Evolutionary conservation across 306 rosid genomes (phyloP).

Genomic region (Trifolium repens): DNA sequence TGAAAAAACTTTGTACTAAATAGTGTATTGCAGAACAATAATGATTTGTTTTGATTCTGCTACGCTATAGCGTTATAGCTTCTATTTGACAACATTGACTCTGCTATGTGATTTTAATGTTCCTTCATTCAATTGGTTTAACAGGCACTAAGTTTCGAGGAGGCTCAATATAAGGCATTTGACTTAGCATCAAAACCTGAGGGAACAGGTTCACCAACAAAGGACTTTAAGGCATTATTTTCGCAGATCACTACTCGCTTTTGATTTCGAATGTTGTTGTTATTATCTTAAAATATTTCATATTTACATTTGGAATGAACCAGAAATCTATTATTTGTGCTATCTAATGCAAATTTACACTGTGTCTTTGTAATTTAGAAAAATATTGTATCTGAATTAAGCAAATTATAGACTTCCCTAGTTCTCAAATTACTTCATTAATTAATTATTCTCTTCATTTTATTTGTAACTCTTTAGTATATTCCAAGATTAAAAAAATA

Average conservation of each 20-base stretch:
- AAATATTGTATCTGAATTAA: not conserved
- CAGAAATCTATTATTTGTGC: not conserved
- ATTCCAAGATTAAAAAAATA: no score
- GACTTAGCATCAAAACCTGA: conserved; percentile 93
- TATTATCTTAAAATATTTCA: not conserved
- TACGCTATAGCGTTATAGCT: not conserved
- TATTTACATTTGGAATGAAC: conserved; percentile 17
- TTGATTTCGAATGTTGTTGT: conserved; percentile 38
- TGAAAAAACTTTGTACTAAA: not conserved
- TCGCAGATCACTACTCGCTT: conserved; percentile 68
- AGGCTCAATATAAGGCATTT: conserved; percentile 76
- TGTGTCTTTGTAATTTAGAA: conserved; percentile 19
- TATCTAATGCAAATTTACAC: conserved; percentile 22
- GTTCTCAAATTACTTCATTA: not conserved
- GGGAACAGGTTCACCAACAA: conserved; percentile 81
- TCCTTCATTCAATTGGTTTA: conserved; percentile 25
- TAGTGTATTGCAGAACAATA: not conserved
- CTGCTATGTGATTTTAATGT: not conserved
- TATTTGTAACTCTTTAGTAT: no score
- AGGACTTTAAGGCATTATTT: conserved; percentile 88
- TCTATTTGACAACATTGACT: not conserved
- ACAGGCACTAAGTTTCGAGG: conserved; percentile 87
- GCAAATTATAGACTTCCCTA: conserved; percentile 29
- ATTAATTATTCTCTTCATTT: no score
- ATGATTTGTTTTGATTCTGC: not conserved